Evolutionary conservation across 345 rosid species (phyloP), one percentile per base, ranked within the genome.

Genomic region (Boechera stricta): DNA sequence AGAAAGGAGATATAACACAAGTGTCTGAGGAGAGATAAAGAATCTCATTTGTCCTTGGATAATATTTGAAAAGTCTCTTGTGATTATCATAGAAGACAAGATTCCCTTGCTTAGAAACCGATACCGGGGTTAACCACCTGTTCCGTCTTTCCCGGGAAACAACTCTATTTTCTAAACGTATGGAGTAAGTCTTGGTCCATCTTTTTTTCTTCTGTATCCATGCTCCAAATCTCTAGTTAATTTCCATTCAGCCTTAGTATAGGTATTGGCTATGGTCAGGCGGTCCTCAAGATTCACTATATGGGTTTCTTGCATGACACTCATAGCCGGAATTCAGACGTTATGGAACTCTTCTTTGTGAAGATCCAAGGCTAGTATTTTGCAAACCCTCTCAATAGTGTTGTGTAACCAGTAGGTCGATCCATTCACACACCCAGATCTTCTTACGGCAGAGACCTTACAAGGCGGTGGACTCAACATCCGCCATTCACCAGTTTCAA

Each of bases 311-410:
- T 58, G 64, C 28, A 11, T 35, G 24, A 33, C 64, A 58, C 26
- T 35, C 64, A 58, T 58, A 58, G 7, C 7, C 12, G 64, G 42
- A 58, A 58, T 42, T 8, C 7, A 33, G 44, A 58, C 44, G 5
- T 58, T 58, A 33, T 58, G 26, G 2, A 58, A 58, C 63, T 58
- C 63, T 58, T 33, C 42, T 58, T 33, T 58, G 42, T 58, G 15
- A 58, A 16, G 64, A 58, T 58, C 44, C 42, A 58, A 58, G 13
- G 44, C 64, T 58, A 58, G 64, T n/a, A 33, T n/a, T n/a, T n/a
- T 33, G 28, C 13, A 35, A 33, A 8, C 26, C 28, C 28, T 33
- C 26, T 16, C 13, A n/a, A 0, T n/a, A 33, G 39, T 4, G 26
- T 9, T 33, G 28, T 33, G 39, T 58, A 58, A 58, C 42, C 44